Base-by-base conservation (phyloP, 2,329 filamentous ascomycete species). In the Zalaria obscura region DNA sequence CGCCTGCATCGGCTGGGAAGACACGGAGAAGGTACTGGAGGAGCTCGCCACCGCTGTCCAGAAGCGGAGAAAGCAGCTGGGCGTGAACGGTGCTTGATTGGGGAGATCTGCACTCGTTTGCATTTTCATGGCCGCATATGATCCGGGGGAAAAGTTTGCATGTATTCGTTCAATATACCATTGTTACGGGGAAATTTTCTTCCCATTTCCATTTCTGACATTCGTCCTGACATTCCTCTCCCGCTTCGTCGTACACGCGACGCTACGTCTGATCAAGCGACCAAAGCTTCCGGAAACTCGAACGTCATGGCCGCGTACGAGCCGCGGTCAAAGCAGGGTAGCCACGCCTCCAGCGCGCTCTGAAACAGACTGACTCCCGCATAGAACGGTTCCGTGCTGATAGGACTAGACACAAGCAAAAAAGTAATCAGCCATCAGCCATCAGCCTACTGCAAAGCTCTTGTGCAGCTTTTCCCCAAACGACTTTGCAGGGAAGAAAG, bases 1-100 rank as follows among this genome's bases (percentile, higher is more conserved):
- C 63, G 89, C 91, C 38, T 98, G 91, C 65, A 95, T 98, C 59
- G 72, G 79, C 62, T 96, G 88, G 89, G 78, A 89, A 48, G 85
- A 93, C 53, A 96, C 91, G 3, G 80, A 88, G 53, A 65, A 67
- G 1, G 81, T 89, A 2, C 75, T 96, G 7, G 80, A 82, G 50
- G 70, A 70, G 39, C 74, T 98, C 36, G 89, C 89, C 11, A 73
- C 78, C 40, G 83, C 87, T 27, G 85, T 95, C 41, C 78, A 79
- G 58, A 74, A 80, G 59, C 75, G 86, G 54, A 75, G 83, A 59
- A 70, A 69, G 48, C 73, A 26, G 7, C 27, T 36, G 5, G 37
- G 35, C 10, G 36, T 39, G 18, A 48, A 48, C 26, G 44, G 46
- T 32, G 3, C 41, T 39, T 34, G 35, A 29, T 7, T 42, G 26